A percentile compares a stretch with the other conserved stretches of the same genome.
Evolutionary conservation across 441 rosid species (phyloP).

Genomic region (Daphne laureola): DNA sequence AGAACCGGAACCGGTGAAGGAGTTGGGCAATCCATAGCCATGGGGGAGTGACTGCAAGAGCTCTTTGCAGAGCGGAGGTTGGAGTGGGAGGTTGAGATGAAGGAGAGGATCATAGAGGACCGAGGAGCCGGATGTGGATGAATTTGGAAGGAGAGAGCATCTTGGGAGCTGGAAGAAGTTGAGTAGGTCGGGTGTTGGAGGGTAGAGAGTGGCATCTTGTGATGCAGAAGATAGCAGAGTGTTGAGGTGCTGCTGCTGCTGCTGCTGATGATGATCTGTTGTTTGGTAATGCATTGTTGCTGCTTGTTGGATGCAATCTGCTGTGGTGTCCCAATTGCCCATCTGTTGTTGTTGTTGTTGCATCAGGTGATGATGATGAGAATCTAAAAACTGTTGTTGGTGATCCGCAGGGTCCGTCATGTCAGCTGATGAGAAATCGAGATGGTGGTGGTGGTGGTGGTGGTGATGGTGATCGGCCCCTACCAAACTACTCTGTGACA

Average conservation of each 20-base stretch:
- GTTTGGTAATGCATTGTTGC: conserved; percentile 5
- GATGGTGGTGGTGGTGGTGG: conserved; percentile 26
- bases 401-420: conserved; percentile 16
- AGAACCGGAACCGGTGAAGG: conserved; percentile 19
- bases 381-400: conserved; percentile 16
- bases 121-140: conserved; percentile 40
- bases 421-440: conserved; percentile 20
- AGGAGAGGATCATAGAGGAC: conserved; percentile 51
- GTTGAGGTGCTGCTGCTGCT: conserved; percentile 22
- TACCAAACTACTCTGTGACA: conserved; percentile 15
- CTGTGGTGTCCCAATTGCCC: conserved; percentile 26
- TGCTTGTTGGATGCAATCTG: conserved; percentile 19
- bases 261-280: conserved; percentile 6
- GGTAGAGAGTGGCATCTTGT: conserved; percentile 15
- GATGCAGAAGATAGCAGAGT: conserved; percentile 19
- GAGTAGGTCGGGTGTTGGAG: conserved; percentile 55
- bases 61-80: conserved; percentile 53
- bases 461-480: conserved; percentile 20
- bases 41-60: conserved; percentile 42
- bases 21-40: conserved; percentile 18
- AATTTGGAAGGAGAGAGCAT: conserved; percentile 31
- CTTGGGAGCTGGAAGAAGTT: conserved; percentile 54
- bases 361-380: conserved; percentile 23
- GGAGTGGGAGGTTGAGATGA: conserved; percentile 60
- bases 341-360: conserved; percentile 18